phyloP scores from a whole-genome alignment of 306 rosid species.

The Sicyos edulis region DNA sequence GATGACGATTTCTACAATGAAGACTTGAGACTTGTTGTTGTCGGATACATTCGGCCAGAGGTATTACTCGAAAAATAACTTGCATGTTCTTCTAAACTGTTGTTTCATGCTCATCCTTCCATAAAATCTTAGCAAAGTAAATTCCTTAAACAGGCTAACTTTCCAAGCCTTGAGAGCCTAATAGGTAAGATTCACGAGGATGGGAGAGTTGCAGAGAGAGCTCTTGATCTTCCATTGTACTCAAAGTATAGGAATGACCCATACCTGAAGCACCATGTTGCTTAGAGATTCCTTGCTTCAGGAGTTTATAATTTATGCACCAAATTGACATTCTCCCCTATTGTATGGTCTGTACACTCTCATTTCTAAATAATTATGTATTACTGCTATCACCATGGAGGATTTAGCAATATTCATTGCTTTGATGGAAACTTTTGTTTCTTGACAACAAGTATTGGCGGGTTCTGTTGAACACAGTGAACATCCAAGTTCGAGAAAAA shows the following conservation, averaged over 20 bases:
- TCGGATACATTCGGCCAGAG: constrained; percentile 90
- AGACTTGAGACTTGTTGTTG: constrained; percentile 70
- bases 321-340: neutral
- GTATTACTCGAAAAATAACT: constrained; percentile 29
- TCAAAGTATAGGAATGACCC: constrained; percentile 54
- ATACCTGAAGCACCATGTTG: constrained; percentile 34
- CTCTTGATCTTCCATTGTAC: constrained; percentile 83
- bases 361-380: neutral
- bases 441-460: no score
- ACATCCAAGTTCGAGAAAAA: no score
- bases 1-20: constrained; percentile 73
- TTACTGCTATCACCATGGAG: neutral
- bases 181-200: constrained; percentile 77
- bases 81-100: constrained; percentile 11
- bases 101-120: neutral
- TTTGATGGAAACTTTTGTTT: no score
- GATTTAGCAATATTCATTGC: no score
- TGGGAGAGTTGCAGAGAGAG: constrained; percentile 55
- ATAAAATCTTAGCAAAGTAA: neutral
- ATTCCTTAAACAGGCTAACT: constrained; percentile 50
- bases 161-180: constrained; percentile 67
- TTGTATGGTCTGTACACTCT: neutral
- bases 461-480: no score
- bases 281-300: constrained; percentile 15
- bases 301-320: neutral